Evolutionary conservation across 768 basidiomycete species (phyloP), one percentile per base, ranked within the genome.

Genomic region (Suillus lakei): DNA sequence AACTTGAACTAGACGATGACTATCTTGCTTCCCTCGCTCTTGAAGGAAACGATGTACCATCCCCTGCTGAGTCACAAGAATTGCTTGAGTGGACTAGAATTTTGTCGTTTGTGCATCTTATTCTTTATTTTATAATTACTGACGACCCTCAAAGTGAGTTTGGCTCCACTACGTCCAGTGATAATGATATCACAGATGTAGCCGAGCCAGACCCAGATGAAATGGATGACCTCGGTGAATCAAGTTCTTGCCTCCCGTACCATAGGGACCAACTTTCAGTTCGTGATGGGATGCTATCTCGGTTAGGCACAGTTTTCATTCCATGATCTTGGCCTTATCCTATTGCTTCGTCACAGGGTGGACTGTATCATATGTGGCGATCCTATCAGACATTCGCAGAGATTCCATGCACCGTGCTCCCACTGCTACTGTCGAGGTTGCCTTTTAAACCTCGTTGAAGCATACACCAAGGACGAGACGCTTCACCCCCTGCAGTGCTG

Each of bases 401-500:
- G 75, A 5, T 76, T 84, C n/a, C 68, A 67, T n/a, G 80, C 82
- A 1, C 74, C 82, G 2, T 88, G 87, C 69, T 68, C 70, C 1
- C 84, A 88, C 67, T 62, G 71, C 58, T 84, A 88, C 65, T 87
- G 85, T 73, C 67, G 66, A n/a, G 71, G 61, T 26, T 88, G 86
- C 64, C 48, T 86, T 39, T 59, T 68, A 1, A 73, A 74, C 36
- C 80, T 86, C 41, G 82, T 83, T n/a, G 70, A 79, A 54, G 63
- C 80, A 0, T 80, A 82, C 23, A 77, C 79, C 18, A 76, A 74
- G 3, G 86, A 88, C 67, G 87, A 88, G 66, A 77, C 81, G 0
- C 78, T 87, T 5, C 82, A 81, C 63, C 86, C 87, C 0, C 77
- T 85, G 10, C 80, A 82, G 41, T 88, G 86, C 68, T 88, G 86